Evolutionary conservation across 306 rosid species (phyloP).

Genomic region (Castanea mollissima): DNA sequence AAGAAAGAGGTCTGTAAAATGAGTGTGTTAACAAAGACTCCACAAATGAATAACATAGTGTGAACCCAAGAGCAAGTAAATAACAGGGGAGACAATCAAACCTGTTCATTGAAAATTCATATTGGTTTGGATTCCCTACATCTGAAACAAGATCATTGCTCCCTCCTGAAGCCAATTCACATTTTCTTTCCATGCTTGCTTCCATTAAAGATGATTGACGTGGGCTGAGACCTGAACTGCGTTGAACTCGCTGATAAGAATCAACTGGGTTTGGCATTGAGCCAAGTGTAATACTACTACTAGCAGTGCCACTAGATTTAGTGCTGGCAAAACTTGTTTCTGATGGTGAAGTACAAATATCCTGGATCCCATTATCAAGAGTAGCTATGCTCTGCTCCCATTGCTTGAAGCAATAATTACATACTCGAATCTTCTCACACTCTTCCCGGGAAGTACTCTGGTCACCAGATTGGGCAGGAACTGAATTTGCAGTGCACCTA

Average conservation of each 20-base stretch:
- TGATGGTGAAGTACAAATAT: conserved; percentile 52
- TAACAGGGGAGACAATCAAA: conserved; percentile 16
- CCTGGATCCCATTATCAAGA: conserved; percentile 42
- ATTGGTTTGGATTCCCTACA: conserved; percentile 36
- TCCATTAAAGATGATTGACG: conserved; percentile 48
- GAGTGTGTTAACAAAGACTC: conserved; percentile 21
- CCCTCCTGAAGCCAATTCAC: conserved; percentile 35
- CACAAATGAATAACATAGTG: background rate
- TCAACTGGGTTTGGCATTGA: conserved; percentile 59
- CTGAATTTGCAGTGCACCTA: conserved; percentile 69
- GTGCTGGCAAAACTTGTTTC: conserved; percentile 59
- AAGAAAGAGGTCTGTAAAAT: conserved; percentile 6
- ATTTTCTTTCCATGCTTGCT: conserved; percentile 37
- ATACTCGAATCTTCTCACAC: conserved; percentile 75
- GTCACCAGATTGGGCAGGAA: conserved; percentile 58
- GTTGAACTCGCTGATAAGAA: conserved; percentile 48
- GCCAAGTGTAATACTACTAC: conserved; percentile 60
- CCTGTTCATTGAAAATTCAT: conserved; percentile 51
- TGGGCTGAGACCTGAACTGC: conserved; percentile 42
- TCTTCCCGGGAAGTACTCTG: conserved; percentile 50
- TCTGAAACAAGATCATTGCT: conserved; percentile 48
- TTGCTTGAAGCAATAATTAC: conserved; percentile 87
- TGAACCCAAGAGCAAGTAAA: conserved; percentile 18
- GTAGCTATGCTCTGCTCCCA: conserved; percentile 57
- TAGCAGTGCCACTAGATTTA: conserved; percentile 62